Conservation (phyloP, 176 grass and related monocot species). For the Saccharum officinarum region DNA sequence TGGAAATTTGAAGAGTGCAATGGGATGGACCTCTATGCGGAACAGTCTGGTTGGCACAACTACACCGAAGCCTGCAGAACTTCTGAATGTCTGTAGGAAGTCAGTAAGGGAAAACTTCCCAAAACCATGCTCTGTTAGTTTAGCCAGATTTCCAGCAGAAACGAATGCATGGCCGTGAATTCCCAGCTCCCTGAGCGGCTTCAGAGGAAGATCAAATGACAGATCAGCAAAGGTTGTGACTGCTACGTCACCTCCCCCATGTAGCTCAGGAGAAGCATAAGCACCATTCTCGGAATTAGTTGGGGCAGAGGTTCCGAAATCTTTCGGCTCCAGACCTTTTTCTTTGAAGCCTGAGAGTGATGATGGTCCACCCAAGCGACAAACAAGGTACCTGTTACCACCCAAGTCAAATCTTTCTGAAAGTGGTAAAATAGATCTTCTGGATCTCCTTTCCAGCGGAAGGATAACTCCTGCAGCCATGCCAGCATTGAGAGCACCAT, state of each 20-base stretch:
- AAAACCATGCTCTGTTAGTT: constrained; percentile 43
- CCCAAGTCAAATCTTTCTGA: constrained; percentile 74
- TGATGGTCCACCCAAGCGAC: constrained; percentile 61
- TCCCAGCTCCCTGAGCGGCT: constrained; percentile 60
- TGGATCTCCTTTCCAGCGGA: constrained; percentile 38
- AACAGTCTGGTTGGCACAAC: constrained; percentile 72
- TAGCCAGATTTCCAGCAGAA: constrained; percentile 68
- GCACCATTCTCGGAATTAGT: constrained; percentile 35
- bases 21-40: constrained; percentile 61
- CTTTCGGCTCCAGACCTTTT: constrained; percentile 56
- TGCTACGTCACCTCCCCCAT: constrained; percentile 60
- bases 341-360: constrained; percentile 62
- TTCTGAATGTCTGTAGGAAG: constrained; percentile 64
- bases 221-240: constrained; percentile 75
- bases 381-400: constrained; percentile 64
- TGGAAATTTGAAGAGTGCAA: neutral
- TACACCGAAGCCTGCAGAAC: constrained; percentile 77
- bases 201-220: constrained; percentile 84
- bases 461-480: constrained; percentile 59
- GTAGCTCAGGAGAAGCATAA: constrained; percentile 30
- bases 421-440: constrained; percentile 42
- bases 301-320: constrained; percentile 24
- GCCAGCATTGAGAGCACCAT: constrained; percentile 70
- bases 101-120: constrained; percentile 45
- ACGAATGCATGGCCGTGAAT: constrained; percentile 75